Conservation (phyloP, 2,329 filamentous ascomycete genomes). For the Fusarium agapanthi region DNA sequence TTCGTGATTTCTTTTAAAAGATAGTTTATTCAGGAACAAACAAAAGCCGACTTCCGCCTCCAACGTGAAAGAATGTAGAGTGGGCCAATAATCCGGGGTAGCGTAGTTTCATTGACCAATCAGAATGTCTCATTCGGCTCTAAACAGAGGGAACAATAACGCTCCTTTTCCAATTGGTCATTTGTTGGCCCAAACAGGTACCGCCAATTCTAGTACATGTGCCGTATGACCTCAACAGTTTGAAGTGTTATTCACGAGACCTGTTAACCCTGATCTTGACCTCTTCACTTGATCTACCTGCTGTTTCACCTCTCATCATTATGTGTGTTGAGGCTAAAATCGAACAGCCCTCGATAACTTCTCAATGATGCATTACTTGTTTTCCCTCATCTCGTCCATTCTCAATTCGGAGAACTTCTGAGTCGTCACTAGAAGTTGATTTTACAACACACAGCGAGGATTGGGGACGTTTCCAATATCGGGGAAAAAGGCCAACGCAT, state of each 20-base stretch:
- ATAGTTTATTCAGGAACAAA: background rate
- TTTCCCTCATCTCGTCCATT: background rate
- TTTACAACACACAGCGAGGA: background rate
- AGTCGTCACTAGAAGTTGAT: background rate
- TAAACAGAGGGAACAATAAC: conserved; percentile 2
- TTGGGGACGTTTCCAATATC: background rate
- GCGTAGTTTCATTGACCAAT: conserved; percentile 26
- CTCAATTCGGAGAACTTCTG: background rate
- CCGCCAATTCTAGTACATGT: background rate
- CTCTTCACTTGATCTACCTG: conserved; percentile 26
- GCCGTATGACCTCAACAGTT: conserved; percentile 40
- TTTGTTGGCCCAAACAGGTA: conserved; percentile 11
- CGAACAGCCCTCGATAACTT: background rate
- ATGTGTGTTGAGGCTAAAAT: background rate
- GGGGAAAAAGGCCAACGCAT: background rate
- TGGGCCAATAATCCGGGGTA: conserved; percentile 39
- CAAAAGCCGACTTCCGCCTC: conserved; percentile 8
- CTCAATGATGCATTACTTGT: background rate
- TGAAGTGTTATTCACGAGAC: conserved; percentile 35
- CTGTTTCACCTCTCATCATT: background rate
- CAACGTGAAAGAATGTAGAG: background rate
- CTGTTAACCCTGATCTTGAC: conserved; percentile 27
- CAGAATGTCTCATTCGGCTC: conserved; percentile 7
- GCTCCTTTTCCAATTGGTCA: background rate
- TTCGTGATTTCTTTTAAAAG: background rate